These are phyloP conservation scores for Lodderomyces pseudojiufengensis DNA, from an alignment of 1,139 yeast genomes.

Conservation along the genomic window DNA sequence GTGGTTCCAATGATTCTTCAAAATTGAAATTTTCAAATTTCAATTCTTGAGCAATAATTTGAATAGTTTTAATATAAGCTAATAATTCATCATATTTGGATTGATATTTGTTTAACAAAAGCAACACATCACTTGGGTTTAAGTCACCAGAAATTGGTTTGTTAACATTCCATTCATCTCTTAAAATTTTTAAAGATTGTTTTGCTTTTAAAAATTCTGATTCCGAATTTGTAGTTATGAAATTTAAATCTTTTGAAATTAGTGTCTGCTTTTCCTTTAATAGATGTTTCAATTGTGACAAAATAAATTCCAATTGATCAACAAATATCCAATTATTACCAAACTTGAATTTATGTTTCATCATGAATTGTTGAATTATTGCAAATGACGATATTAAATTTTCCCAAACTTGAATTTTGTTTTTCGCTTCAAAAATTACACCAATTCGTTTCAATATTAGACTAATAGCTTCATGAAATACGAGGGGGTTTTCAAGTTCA, in stretches of 20 bases:
- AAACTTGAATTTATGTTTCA: conserved; percentile 45
- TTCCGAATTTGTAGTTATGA: conserved; percentile 40
- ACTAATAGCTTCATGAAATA: conserved; percentile 16
- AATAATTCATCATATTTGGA: conserved; percentile 18
- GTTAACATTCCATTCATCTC: conserved; percentile 31
- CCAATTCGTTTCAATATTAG: conserved; percentile 18
- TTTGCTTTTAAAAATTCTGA: conserved; percentile 39
- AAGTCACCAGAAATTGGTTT: conserved; percentile 35
- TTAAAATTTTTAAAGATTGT: conserved; percentile 24
- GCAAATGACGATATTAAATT: conserved; percentile 21
- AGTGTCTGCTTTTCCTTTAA: conserved; percentile 32
- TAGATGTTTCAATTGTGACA: conserved; percentile 43
- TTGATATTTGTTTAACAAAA: conserved; percentile 42
- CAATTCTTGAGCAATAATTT: conserved; percentile 41
- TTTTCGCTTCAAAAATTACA: conserved; percentile 15
- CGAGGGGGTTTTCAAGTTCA: conserved; percentile 18
- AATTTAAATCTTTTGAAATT: conserved; percentile 43
- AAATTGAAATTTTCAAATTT: conserved; percentile 31
- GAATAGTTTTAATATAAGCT: conserved; percentile 24
- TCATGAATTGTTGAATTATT: conserved; percentile 44
- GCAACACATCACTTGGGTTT: conserved; percentile 51
- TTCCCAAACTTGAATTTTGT: conserved; percentile 27
- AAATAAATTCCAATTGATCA: conserved; percentile 60
- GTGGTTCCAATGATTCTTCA: conserved; percentile 27
- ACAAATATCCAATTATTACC: conserved; percentile 56